Conservation (phyloP, 1,139 yeast species). For the Debaryomycetaceae sp. region DNA sequence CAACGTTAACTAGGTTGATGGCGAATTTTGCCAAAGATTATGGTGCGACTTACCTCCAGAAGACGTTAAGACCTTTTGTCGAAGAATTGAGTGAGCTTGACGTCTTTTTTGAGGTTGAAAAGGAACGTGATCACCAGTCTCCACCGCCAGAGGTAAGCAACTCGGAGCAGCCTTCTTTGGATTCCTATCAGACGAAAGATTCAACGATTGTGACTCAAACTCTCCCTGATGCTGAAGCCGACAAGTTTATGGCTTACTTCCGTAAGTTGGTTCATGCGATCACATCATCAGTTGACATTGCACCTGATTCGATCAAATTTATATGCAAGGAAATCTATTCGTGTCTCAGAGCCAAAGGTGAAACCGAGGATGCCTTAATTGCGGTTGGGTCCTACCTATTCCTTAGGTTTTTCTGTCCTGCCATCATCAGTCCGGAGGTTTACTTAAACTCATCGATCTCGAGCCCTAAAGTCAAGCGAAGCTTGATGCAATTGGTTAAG, state of each 20-base stretch:
- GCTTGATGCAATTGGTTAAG: conserved; percentile 78
- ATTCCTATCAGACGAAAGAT: too few species aligned
- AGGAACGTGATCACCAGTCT: too few species aligned
- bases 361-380: conserved; percentile 53
- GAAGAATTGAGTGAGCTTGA: conserved; percentile 46
- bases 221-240: conserved; percentile 37
- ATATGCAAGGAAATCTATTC: conserved; percentile 70
- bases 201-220: too few species aligned
- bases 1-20: conserved; percentile 74
- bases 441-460: conserved; percentile 44
- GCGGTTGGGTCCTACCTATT: conserved; percentile 90
- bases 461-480: conserved; percentile 54
- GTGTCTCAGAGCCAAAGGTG: conserved; percentile 62
- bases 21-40: conserved; percentile 66
- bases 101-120: conserved; percentile 67
- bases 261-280: conserved; percentile 59
- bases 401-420: conserved; percentile 84
- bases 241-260: conserved; percentile 55
- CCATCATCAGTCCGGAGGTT: conserved; percentile 84
- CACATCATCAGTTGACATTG: conserved; percentile 45
- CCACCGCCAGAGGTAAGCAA: too few species aligned
- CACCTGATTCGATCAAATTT: conserved; percentile 72
- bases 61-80: conserved; percentile 52
- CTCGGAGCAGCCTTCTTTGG: conserved; percentile 10
- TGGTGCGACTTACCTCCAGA: conserved; percentile 56